Conservation (phyloP, 768 basidiomycete species). For the Leccinum fibrillosum region DNA sequence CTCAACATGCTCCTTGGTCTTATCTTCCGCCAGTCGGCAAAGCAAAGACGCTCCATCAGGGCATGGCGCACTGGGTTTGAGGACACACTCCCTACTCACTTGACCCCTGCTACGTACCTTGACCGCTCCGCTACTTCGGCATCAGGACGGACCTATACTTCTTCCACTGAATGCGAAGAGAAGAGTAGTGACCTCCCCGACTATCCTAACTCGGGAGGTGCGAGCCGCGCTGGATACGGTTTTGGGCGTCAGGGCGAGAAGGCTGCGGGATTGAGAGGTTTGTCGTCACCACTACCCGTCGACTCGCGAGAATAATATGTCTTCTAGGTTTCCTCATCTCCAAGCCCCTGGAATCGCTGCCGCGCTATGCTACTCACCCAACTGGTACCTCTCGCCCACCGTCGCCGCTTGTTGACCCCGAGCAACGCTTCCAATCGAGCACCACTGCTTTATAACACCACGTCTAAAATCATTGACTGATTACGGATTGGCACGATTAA, state of each 20-base stretch:
- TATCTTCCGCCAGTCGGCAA: constrained; percentile 63
- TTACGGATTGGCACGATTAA: constrained; percentile 17
- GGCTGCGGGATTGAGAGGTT: constrained; percentile 59
- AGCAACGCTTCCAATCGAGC: constrained; percentile 28
- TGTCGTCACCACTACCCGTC: constrained; percentile 9
- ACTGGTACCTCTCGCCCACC: constrained; percentile 27
- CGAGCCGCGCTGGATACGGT: constrained; percentile 56
- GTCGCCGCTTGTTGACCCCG: constrained; percentile 15
- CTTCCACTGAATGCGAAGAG: constrained; percentile 32
- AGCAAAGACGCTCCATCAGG: constrained; percentile 58
- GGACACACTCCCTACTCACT: constrained; percentile 48
- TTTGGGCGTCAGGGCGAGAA: constrained; percentile 81
- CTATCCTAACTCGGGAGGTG: constrained; percentile 17
- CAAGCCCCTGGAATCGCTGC: constrained; percentile 59
- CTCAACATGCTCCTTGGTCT: constrained; percentile 79
- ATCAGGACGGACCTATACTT: constrained; percentile 22
- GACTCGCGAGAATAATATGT: constrained; percentile 3
- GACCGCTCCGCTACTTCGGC: constrained; percentile 23
- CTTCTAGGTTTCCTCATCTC: constrained; percentile 51
- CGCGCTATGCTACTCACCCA: constrained; percentile 50
- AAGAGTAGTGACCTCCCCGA: constrained; percentile 23
- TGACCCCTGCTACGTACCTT: constrained; percentile 23
- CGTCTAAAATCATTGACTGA: constrained; percentile 18
- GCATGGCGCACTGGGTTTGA: constrained; percentile 57
- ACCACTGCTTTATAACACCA: constrained; percentile 24